Percentiles rank a stretch among this genome's conserved stretches.
These are phyloP conservation scores for Russula virescens DNA, from an alignment of 768 basidiomycete species.

Conservation along the genomic window DNA sequence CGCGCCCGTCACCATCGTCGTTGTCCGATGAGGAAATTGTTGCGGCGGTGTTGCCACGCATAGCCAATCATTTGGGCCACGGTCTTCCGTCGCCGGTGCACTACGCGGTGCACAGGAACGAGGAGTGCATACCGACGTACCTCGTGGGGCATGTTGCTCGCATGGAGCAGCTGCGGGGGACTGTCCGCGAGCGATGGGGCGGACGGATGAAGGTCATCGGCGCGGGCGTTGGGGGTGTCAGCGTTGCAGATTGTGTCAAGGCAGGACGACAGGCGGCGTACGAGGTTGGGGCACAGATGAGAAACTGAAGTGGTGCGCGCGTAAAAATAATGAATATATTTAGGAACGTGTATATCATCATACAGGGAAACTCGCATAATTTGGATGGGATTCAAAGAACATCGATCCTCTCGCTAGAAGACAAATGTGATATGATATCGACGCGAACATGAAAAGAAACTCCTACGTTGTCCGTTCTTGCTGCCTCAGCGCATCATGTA, in stretches of 20 bases:
- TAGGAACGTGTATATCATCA: neutral
- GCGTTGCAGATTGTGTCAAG: conserved; percentile 80
- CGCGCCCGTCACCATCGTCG: conserved; percentile 9
- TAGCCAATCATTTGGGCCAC: conserved; percentile 19
- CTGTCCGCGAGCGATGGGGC: conserved; percentile 35
- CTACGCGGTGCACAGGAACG: conserved; percentile 48
- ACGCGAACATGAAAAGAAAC: neutral
- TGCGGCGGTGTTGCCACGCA: conserved; percentile 24
- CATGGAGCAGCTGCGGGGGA: conserved; percentile 51
- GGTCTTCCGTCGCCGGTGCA: conserved; percentile 48
- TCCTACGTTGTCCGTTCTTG: neutral
- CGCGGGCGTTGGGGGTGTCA: conserved; percentile 83
- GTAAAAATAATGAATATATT: neutral
- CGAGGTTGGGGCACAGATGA: conserved; percentile 12
- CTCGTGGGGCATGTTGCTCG: conserved; percentile 65
- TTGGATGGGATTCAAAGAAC: too few species aligned
- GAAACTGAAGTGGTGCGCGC: neutral
- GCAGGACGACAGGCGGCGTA: conserved; percentile 50
- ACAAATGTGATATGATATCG: neutral
- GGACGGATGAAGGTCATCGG: conserved; percentile 62
- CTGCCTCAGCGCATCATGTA: neutral
- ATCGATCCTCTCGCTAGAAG: neutral
- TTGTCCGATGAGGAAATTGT: conserved; percentile 25
- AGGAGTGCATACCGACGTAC: conserved; percentile 73
- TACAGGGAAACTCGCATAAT: neutral